phyloP scores from a whole-genome alignment of 805 yeast species.

The Isabelozyma pseudorhagii region DNA sequence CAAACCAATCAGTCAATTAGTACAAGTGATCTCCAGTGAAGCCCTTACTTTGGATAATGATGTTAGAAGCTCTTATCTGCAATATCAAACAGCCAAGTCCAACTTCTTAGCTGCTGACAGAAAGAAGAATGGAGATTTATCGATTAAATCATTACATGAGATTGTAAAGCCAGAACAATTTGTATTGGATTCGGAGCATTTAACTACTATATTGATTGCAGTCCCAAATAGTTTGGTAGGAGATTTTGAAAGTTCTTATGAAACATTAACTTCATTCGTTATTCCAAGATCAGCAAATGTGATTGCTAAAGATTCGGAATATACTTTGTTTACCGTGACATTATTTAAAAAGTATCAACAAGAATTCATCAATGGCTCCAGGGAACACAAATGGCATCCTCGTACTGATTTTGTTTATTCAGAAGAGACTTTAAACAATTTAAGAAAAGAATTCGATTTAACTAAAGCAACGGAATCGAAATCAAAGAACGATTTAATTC shows the following conservation, averaged over 20 bases:
- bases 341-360: conserved; percentile 77
- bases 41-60: conserved; percentile 83
- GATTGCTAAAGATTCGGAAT: conserved; percentile 73
- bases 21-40: conserved; percentile 67
- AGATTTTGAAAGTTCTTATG: conserved; percentile 70
- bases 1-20: conserved; percentile 74
- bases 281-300: conserved; percentile 86
- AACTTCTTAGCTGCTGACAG: conserved; percentile 85
- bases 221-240: conserved; percentile 67
- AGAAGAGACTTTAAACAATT: conserved; percentile 65
- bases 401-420: conserved; percentile 83
- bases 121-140: conserved; percentile 88
- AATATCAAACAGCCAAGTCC: conserved; percentile 79
- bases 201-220: conserved; percentile 81
- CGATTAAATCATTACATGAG: conserved; percentile 87
- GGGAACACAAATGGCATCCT: conserved; percentile 89
- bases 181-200: conserved; percentile 80
- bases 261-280: conserved; percentile 72
- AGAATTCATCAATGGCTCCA: conserved; percentile 64
- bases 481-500: conserved; percentile 69
- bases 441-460: conserved; percentile 75
- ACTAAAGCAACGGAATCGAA: conserved; percentile 74
- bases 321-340: conserved; percentile 69
- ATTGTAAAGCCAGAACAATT: conserved; percentile 81
- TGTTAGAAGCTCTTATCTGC: conserved; percentile 69